These are phyloP conservation scores for Penicillium robsamsonii DNA, from an alignment of 495 filamentous ascomycete genomes.

Conservation along the genomic window DNA sequence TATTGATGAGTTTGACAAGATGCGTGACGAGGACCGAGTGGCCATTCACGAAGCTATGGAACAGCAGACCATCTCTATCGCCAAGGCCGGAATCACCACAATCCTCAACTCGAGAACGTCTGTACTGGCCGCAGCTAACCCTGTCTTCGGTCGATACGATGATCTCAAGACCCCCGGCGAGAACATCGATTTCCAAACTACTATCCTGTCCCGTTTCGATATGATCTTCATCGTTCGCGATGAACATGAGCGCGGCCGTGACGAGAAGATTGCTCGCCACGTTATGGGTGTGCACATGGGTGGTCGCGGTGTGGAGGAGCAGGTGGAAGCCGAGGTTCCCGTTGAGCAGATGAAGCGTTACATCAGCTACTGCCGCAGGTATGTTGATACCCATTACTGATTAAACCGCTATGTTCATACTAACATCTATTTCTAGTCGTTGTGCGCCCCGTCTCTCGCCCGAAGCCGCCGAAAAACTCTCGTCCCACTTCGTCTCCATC, in stretches of 20 bases:
- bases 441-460: constrained; percentile 91
- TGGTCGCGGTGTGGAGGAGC: constrained; percentile 78
- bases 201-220: constrained; percentile 96
- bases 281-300: constrained; percentile 99
- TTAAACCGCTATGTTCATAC: constrained; percentile 10
- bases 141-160: constrained; percentile 96
- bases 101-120: constrained; percentile 96
- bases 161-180: constrained; percentile 97
- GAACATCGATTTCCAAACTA: constrained; percentile 99
- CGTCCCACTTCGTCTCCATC: constrained; percentile 95
- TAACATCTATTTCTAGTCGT: constrained; percentile 55
- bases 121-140: constrained; percentile 94
- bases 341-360: constrained; percentile 98
- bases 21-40: constrained; percentile 97
- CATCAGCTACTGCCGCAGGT: constrained; percentile 96
- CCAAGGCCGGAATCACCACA: constrained; percentile 98
- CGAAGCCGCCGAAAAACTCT: constrained; percentile 94
- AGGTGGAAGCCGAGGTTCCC: constrained; percentile 78
- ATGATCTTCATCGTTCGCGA: constrained; percentile 99
- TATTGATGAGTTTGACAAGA: constrained; percentile 99
- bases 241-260: constrained; percentile 83
- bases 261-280: constrained; percentile 93
- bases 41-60: constrained; percentile 99
- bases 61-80: constrained; percentile 99
- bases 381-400: constrained; percentile 33